phyloP scores from a whole-genome alignment of 345 rosid species.

The Brassica incana region DNA sequence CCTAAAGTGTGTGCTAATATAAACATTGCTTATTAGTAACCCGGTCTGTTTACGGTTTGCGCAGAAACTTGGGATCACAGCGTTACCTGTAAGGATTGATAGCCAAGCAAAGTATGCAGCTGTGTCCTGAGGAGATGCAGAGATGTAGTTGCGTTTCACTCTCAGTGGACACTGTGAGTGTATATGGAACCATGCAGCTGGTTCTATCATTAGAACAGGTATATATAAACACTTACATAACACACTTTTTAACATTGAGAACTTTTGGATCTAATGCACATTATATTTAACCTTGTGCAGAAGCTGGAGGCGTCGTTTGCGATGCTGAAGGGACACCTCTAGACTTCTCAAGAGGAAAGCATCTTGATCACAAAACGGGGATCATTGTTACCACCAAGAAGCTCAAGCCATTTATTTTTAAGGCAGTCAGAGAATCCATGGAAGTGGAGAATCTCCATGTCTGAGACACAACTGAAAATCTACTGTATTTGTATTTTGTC shows the following conservation, averaged over 20 bases:
- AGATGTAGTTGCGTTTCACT: constrained; percentile 86
- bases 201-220: constrained; percentile 84
- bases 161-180: constrained; percentile 74
- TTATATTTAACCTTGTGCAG: not conserved
- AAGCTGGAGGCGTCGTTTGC: not conserved
- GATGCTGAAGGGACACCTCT: not conserved
- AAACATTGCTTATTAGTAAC: no score
- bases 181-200: constrained; percentile 99
- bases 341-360: not conserved
- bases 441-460: constrained; percentile 36
- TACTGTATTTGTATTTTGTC: constrained; percentile 28
- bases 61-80: constrained; percentile 89
- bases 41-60: not conserved
- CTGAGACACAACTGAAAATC: constrained; percentile 24
- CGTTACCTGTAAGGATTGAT: constrained; percentile 84
- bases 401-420: not conserved
- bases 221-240: not conserved
- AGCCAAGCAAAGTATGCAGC: constrained; percentile 96
- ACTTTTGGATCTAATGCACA: not conserved
- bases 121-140: constrained; percentile 83
- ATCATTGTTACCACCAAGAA: not conserved
- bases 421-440: constrained; percentile 59
- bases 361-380: not conserved
- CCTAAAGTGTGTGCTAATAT: no score
- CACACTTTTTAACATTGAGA: not conserved